Evolutionary conservation across 768 basidiomycete species (phyloP).

Genomic region (Lentinus tigrinus): DNA sequence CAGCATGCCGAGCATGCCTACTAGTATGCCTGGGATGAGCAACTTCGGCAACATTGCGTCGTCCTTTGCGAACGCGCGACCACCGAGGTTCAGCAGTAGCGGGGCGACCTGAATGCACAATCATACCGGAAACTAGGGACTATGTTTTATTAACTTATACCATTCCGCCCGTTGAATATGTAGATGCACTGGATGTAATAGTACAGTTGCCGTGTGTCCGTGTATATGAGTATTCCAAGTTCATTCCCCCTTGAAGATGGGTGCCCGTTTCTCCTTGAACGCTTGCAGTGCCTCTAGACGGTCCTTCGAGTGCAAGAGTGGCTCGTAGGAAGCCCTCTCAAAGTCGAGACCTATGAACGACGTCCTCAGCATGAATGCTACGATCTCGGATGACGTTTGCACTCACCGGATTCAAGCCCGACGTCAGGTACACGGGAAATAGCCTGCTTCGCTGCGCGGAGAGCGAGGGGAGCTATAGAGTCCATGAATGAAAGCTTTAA

Average conservation of each 20-base stretch:
- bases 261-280: slow-evolving; percentile 80
- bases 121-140: not conserved
- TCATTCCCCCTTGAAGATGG: slow-evolving; percentile 81
- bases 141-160: slow-evolving; percentile 1
- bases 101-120: not conserved
- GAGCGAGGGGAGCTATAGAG: slow-evolving; percentile 74
- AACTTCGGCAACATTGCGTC: slow-evolving; percentile 14
- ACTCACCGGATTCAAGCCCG: slow-evolving; percentile 68
- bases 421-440: slow-evolving; percentile 80
- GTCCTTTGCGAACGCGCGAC: slow-evolving; percentile 14
- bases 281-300: slow-evolving; percentile 82
- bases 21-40: slow-evolving; percentile 14
- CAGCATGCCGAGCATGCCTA: slow-evolving; percentile 18
- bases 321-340: slow-evolving; percentile 83
- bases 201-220: not conserved
- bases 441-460: slow-evolving; percentile 85
- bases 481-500: not conserved
- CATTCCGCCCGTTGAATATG: not conserved
- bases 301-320: slow-evolving; percentile 71
- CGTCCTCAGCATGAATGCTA: not conserved
- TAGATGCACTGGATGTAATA: too few species aligned
- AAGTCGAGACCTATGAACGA: slow-evolving; percentile 74
- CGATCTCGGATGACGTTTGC: not conserved
- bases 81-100: slow-evolving; percentile 12
- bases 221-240: not conserved